A percentile compares a stretch with the other conserved stretches of the same genome.
These are phyloP conservation scores for Sclerotinia minor DNA, from an alignment of 2,329 filamentous ascomycete genomes.

Conservation along the genomic window DNA sequence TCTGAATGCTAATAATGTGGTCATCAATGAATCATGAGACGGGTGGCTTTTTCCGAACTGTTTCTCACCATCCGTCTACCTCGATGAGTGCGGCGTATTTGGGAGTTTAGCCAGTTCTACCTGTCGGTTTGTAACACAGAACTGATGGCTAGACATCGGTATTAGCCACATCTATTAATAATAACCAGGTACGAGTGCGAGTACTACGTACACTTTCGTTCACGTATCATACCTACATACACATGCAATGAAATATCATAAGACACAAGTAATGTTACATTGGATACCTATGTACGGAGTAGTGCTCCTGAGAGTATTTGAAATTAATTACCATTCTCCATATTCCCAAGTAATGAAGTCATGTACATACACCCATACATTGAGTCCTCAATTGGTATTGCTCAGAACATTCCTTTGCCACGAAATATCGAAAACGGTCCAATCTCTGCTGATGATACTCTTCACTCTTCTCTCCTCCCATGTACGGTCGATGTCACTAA, in stretches of 20 bases:
- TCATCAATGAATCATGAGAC: conserved; percentile 12
- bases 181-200: not conserved
- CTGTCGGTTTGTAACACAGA: not conserved
- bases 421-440: not conserved
- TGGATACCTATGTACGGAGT: not conserved
- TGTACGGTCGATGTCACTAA: not conserved
- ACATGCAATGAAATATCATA: too few relatives aligned
- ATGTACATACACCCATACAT: not conserved
- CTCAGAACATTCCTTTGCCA: conserved; percentile 1
- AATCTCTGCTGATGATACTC: not conserved
- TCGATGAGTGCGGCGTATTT: not conserved
- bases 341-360: not conserved
- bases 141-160: not conserved
- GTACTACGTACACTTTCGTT: too few relatives aligned
- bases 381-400: not conserved
- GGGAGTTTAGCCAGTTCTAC: not conserved
- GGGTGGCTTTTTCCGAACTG: not conserved
- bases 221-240: too few relatives aligned
- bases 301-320: too few relatives aligned
- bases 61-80: not conserved
- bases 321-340: too few relatives aligned
- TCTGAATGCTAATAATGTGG: not conserved
- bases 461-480: not conserved
- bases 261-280: not conserved
- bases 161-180: not conserved